Conservation (phyloP, 139 green algal species). For the Picochlorum sp. region DNA sequence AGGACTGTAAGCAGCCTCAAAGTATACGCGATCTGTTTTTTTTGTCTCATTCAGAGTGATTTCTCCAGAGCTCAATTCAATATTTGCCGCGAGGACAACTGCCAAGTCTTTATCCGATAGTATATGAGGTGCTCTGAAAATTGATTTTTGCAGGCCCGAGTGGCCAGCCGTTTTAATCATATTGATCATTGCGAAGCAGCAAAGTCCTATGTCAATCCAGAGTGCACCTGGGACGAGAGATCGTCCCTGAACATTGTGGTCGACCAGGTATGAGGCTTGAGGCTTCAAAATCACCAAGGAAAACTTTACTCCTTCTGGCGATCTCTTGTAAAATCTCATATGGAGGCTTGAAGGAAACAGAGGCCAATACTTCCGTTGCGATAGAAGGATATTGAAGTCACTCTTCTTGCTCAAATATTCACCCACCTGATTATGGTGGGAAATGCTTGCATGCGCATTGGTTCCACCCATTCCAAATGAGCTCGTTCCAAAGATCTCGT, state of each 20-base stretch:
- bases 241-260: constrained; percentile 10
- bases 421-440: neutral
- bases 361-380: too few relatives aligned
- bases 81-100: constrained; percentile 2
- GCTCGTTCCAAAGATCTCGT: constrained; percentile 22
- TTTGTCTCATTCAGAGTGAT: neutral
- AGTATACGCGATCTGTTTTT: neutral
- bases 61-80: neutral
- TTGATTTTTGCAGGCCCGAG: neutral
- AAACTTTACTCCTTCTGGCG: too few relatives aligned
- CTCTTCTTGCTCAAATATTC: too few relatives aligned
- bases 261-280: constrained; percentile 12
- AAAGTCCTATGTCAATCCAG: constrained; percentile 15
- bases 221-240: constrained; percentile 12
- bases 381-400: too few relatives aligned
- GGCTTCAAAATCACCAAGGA: neutral
- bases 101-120: constrained; percentile 9
- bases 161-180: neutral
- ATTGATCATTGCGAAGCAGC: constrained; percentile 23
- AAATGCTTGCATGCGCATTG: constrained; percentile 35
- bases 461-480: constrained; percentile 45
- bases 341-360: too few relatives aligned
- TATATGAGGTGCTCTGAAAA: constrained; percentile 18
- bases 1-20: neutral
- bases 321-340: too few relatives aligned